Evolutionary conservation across 2,329 filamentous ascomycete genomes (phyloP), one percentile per base, ranked within the genome.

Genomic region (Elsinoe batatas): DNA sequence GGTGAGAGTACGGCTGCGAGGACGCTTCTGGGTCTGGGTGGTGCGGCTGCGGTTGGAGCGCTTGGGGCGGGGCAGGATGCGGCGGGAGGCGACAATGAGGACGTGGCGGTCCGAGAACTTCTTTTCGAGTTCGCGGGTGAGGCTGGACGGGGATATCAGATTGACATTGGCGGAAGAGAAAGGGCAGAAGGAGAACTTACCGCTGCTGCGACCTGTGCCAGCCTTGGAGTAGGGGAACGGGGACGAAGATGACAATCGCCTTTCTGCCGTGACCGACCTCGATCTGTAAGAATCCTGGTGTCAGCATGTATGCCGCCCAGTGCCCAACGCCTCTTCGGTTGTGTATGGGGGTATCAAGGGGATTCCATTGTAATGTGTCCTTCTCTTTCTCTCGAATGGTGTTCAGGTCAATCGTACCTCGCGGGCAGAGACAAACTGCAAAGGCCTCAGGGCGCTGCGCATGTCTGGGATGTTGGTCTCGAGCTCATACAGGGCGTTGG

Each of bases 81-180:
- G 93, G 83, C 93, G 93, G 72, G 91, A 94, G 69, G 93, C 93
- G 70, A 98, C 87, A 84, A 98, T 90, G 76, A 98, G 82, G 76
- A 98, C 93, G 79, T 98, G 93, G 79, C 93, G 93, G 84, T 98
- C 93, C 64, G 93, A 97, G 89, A 98, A 98, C 83, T 98, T 98
- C 90, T 98, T 98, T 87, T 98, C 93, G 74, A 98, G 91, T 84
- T 98, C 93, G 79, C 93, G 93, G 78, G 93, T 98, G 74, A 98
- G 85, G 74, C 91, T 97, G 62, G 26, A 5, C 4, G 12, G 11
- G 5, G 8, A 49, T 40, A 12, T 63, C 44, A 62, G 60, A 26
- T 35, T 53, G 18, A 30, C 10, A 37, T 13, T 33, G 6, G 5
- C 5, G 22, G 5, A 22, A 5, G 22, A 22, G 44, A 4, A 49